Percentiles rank a stretch among this genome's conserved stretches.
phyloP scores from a whole-genome alignment of 352 stramenopile genomes.

The Elongisporangium prolatum region DNA sequence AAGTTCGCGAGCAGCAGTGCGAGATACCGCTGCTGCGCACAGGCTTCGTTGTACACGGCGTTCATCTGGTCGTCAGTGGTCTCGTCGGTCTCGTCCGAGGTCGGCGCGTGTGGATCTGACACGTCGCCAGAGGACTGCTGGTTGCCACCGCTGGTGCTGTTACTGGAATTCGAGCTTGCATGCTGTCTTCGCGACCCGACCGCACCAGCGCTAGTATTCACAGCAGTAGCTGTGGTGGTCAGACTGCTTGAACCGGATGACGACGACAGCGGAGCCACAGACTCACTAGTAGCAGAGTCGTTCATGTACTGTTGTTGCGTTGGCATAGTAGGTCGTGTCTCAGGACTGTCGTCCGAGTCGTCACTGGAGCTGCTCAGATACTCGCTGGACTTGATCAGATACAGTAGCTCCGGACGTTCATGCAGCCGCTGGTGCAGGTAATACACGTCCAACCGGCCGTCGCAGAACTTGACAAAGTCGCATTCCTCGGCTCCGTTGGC shows the following conservation, averaged over 20 bases:
- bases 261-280: neutral
- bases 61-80: neutral
- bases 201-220: neutral
- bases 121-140: neutral
- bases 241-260: neutral
- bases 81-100: neutral
- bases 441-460: constrained; percentile 46
- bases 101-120: neutral
- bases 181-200: neutral
- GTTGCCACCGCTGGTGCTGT: neutral
- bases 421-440: constrained; percentile 71
- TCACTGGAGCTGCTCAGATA: neutral
- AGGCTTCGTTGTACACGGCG: neutral
- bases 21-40: constrained; percentile 67
- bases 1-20: constrained; percentile 78
- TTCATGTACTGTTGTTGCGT: constrained; percentile 28
- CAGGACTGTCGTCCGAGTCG: neutral
- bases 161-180: neutral
- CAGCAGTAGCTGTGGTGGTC: neutral
- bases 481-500: constrained; percentile 36
- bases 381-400: constrained; percentile 10
- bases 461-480: constrained; percentile 45
- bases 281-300: neutral
- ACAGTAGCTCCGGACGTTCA: constrained; percentile 38
- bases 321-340: neutral